These are phyloP conservation scores for Anastatica hierochuntica DNA, from an alignment of 345 rosid genomes.

Conservation along the genomic window DNA sequence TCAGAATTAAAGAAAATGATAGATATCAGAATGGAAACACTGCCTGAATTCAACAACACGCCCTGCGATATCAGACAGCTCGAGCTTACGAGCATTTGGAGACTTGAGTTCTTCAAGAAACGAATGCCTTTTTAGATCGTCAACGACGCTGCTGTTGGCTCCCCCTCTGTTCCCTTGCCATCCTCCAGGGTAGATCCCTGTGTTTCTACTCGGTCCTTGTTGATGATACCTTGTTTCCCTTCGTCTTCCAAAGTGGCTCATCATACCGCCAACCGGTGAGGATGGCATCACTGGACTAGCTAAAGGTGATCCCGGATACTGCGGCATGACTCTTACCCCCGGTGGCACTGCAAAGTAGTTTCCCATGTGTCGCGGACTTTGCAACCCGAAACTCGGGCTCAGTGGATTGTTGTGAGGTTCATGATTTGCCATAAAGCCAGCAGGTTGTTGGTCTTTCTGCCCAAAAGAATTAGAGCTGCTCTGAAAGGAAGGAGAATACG, in stretches of 20 bases:
- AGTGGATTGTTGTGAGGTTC: constrained; percentile 40
- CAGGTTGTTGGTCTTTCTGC: constrained; percentile 33
- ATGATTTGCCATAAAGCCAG: constrained; percentile 41
- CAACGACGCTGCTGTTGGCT: constrained; percentile 35
- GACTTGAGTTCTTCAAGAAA: constrained; percentile 92
- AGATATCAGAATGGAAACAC: constrained; percentile 25
- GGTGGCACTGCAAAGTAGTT: constrained; percentile 44
- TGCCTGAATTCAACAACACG: constrained; percentile 90
- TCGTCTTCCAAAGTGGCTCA: constrained; percentile 40
- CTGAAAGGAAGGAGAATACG: constrained; percentile 41
- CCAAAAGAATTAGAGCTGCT: constrained; percentile 39
- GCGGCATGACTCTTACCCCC: constrained; percentile 54
- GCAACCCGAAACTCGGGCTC: constrained; percentile 38
- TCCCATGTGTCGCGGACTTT: constrained; percentile 46
- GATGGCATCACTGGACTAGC: constrained; percentile 63
- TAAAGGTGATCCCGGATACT: constrained; percentile 55
- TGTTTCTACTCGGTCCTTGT: constrained; percentile 45
- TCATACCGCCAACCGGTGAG: constrained; percentile 53
- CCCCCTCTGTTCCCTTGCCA: constrained; percentile 82
- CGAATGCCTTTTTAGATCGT: constrained; percentile 55
- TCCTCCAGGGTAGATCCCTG: constrained; percentile 55
- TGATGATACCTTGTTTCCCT: constrained; percentile 53
- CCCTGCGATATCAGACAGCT: constrained; percentile 75
- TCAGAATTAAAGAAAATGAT: constrained; percentile 2
- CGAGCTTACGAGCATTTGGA: constrained; percentile 68